Conservation (phyloP, 2,329 filamentous ascomycete species). For the Apiospora saccharicola region DNA sequence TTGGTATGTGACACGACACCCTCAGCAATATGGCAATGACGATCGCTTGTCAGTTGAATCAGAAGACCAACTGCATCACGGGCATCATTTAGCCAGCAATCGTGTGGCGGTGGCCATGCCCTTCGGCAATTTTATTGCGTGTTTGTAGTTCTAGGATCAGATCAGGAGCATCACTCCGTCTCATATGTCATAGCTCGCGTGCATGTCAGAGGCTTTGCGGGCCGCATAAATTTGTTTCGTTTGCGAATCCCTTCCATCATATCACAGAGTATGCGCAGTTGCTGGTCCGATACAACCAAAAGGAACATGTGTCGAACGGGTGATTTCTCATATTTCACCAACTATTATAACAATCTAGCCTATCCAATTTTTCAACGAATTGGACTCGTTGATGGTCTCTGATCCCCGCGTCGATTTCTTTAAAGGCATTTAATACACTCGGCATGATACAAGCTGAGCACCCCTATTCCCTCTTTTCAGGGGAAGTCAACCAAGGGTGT, state of each 20-base stretch:
- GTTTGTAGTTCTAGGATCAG: background rate
- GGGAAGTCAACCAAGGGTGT: background rate
- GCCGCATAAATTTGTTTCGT: background rate
- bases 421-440: background rate
- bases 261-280: too few relatives aligned
- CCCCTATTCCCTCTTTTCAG: background rate
- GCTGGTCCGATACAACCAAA: background rate
- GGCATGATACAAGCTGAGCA: background rate
- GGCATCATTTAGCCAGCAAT: background rate
- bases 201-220: background rate
- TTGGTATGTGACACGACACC: background rate
- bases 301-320: background rate
- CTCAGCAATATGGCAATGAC: background rate
- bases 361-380: background rate
- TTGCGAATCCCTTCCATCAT: too few relatives aligned
- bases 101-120: background rate
- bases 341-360: constrained; percentile 7
- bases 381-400: background rate
- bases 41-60: background rate
- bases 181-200: background rate
- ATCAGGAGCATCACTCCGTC: background rate
- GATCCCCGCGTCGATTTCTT: background rate
- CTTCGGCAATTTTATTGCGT: background rate
- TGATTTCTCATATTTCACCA: background rate
- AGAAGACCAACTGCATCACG: background rate